A percentile compares a stretch with the other conserved stretches of the same genome.
phyloP scores from a whole-genome alignment of 345 rosid species.

The Jatropha curcas region DNA sequence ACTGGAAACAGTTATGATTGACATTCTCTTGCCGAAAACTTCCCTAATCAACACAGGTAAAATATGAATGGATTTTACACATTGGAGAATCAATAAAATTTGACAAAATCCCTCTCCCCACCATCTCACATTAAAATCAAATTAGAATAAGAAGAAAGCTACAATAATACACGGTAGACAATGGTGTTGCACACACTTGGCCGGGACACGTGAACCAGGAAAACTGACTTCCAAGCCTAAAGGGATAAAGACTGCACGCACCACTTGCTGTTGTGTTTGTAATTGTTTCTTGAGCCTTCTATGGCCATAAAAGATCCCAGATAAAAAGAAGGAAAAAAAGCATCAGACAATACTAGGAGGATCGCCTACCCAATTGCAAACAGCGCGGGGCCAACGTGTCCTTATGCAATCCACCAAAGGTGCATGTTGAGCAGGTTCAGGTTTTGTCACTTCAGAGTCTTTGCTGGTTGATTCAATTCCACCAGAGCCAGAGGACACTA shows the following conservation, averaged over 20 bases:
- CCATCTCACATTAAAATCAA: constrained; percentile 31
- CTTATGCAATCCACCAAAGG: constrained; percentile 92
- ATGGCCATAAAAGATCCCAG: constrained; percentile 1
- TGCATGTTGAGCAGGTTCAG: constrained; percentile 81
- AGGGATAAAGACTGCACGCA: neutral
- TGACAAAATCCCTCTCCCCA: constrained; percentile 5
- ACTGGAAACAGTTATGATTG: constrained; percentile 3
- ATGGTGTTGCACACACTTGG: constrained; percentile 19
- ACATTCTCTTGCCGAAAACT: constrained; percentile 14
- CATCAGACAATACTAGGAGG: constrained; percentile 90
- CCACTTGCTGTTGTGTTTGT: neutral
- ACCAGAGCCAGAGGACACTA: constrained; percentile 42
- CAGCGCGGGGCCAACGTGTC: constrained; percentile 92
- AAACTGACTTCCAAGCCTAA: constrained; percentile 15
- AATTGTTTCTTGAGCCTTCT: neutral
- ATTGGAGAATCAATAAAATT: constrained; percentile 9
- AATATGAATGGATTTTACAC: constrained; percentile 35
- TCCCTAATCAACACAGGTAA: constrained; percentile 21
- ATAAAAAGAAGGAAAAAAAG: constrained; percentile 7
- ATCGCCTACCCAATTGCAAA: constrained; percentile 91
- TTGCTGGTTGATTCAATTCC: constrained; percentile 40
- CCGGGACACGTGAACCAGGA: neutral
- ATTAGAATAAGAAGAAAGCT: constrained; percentile 23
- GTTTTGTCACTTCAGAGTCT: constrained; percentile 62
- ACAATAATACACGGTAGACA: constrained; percentile 29